Evolutionary conservation across 1,284 basidiomycete species (phyloP), one percentile per base, ranked within the genome.

Genomic region (Rhodotorula sp.): DNA sequence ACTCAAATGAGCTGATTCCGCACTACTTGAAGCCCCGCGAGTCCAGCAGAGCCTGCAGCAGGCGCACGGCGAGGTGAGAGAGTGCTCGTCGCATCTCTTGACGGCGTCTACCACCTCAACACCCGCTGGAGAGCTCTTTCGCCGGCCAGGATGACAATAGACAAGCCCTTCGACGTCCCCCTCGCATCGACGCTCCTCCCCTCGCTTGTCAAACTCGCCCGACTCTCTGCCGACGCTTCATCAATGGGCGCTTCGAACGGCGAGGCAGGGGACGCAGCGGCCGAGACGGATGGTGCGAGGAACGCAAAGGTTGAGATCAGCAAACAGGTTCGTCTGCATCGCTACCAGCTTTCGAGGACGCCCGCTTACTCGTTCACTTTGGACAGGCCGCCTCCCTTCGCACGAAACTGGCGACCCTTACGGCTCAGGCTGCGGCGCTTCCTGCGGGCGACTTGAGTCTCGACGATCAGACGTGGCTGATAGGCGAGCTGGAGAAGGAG

Each of bases 391-490:
- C 66, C 4, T 28, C 59, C 3, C 52, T 73, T 40, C 50, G 59
- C 22, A 30, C 46, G 9, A 34, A 60, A 9, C 59, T 73, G 51
- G 34, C 24, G 2, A 20, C 56, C 2, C 67, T 73, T 11, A 34
- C 47, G 7, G 9, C 37, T 0, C 72, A 71, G 51, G 69, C 69
- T 16, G 20, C 46, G 9, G 9, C 22, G 0, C 28, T 73, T 9
- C 64, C 62, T 1, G 67, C 67, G 3, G 72, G 64, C 0, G 24
- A 73, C 37, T 15, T 69, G 24, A 67, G 67, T 37, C 31, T 71
- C 46, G 62, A 73, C 8, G 72, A 73, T 54, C 69, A 73, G 40
- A 62, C 60, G 15, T 71, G 69, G 69, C 51, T 73, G 7, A 67
- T 71, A 34, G 18, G 46, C 9, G 37, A 71, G 48, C 58, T 73